Evolutionary conservation across 108 stramenopile species (phyloP).

Genomic region (Skeletonema marinoi): DNA sequence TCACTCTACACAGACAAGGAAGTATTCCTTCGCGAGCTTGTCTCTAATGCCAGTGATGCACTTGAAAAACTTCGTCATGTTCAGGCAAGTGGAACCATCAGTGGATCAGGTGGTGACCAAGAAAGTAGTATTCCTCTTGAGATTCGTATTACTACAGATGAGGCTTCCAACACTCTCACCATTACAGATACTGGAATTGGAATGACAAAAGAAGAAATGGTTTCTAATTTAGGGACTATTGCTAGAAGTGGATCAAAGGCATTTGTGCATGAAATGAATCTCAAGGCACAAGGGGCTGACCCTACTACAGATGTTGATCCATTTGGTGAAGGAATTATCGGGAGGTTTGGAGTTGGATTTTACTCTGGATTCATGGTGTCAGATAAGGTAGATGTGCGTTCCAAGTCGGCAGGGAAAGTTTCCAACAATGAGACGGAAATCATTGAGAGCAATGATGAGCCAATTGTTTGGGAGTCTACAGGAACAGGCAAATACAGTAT

Average conservation of each 20-base stretch:
- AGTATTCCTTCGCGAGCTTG: slow-evolving; percentile 97
- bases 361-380: slow-evolving; percentile 97
- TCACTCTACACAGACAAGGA: slow-evolving; percentile 99
- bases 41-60: slow-evolving; percentile 97
- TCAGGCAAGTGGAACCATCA: slow-evolving; percentile 53
- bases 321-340: slow-evolving; percentile 85
- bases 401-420: slow-evolving; percentile 52
- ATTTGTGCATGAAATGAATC: slow-evolving; percentile 81
- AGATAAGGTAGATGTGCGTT: slow-evolving; percentile 89
- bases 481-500: slow-evolving; percentile 89
- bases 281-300: slow-evolving; percentile 47
- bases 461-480: slow-evolving; percentile 83
- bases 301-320: slow-evolving; percentile 37
- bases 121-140: slow-evolving; percentile 72
- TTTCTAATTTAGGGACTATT: slow-evolving; percentile 96
- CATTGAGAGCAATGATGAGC: slow-evolving; percentile 8
- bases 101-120: slow-evolving; percentile 27
- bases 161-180: slow-evolving; percentile 84
- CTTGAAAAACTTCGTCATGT: slow-evolving; percentile 95
- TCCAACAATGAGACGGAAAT: background rate
- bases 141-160: slow-evolving; percentile 88
- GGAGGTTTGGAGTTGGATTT: slow-evolving; percentile 98
- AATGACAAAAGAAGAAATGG: slow-evolving; percentile 90
- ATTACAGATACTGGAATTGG: slow-evolving; percentile 97
- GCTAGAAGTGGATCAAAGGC: slow-evolving; percentile 94